phyloP scores from a whole-genome alignment of 2,329 filamentous ascomycete species.

The Lasiodiplodia theobromae region DNA sequence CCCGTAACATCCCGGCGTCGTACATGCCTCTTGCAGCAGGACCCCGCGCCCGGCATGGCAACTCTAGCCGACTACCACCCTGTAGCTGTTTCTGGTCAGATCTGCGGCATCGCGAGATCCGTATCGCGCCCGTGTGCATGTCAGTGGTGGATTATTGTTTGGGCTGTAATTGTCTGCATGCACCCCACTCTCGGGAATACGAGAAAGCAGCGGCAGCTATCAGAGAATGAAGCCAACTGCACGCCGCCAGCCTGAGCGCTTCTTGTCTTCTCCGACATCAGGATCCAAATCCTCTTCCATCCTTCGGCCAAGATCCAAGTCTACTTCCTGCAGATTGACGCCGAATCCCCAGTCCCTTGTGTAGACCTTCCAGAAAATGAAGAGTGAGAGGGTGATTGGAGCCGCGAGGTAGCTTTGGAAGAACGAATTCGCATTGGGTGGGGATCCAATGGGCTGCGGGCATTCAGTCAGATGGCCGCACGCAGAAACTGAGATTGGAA shows the following conservation, averaged over 20 bases:
- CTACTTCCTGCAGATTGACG: constrained; percentile 34
- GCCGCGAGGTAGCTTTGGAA: constrained; percentile 74
- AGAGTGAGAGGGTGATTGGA: constrained; percentile 58
- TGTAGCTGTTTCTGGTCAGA: neutral
- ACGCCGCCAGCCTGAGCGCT: neutral
- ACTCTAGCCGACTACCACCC: neutral
- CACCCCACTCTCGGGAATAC: neutral
- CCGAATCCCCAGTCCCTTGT: constrained; percentile 34
- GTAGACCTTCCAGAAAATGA: constrained; percentile 35
- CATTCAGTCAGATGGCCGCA: constrained; percentile 45
- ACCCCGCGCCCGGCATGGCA: neutral
- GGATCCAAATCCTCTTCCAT: constrained; percentile 35
- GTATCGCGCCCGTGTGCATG: too few species aligned
- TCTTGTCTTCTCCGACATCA: neutral
- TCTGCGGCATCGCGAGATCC: neutral
- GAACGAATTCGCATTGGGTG: constrained; percentile 66
- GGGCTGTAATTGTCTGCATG: neutral
- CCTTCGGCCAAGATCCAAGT: constrained; percentile 44
- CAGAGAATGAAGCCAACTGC: constrained; percentile 1
- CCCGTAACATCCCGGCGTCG: neutral
- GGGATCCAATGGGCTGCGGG: constrained; percentile 51
- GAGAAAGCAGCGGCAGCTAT: neutral
- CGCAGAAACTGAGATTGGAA: constrained; percentile 73
- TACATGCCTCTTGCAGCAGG: neutral
- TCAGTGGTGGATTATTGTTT: neutral